Evolutionary conservation across 2,329 filamentous ascomycete species (phyloP).

Genomic region (Fusarium floridanum): DNA sequence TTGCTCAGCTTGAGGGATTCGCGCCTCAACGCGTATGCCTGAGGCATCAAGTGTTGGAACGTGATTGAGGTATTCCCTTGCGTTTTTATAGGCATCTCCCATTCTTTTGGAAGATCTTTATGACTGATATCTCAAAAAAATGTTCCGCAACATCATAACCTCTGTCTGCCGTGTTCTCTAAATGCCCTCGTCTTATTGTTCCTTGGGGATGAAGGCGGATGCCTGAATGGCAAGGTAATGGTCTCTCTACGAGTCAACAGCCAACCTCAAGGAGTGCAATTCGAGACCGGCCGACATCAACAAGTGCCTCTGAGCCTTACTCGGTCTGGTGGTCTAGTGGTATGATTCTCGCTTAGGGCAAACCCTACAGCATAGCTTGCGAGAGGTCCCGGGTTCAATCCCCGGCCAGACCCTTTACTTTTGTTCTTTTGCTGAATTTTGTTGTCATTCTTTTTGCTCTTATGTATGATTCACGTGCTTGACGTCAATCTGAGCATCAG

Average conservation of each 20-base stretch:
- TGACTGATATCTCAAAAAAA: neutral
- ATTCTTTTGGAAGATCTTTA: neutral
- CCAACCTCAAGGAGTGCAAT: neutral
- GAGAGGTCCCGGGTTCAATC: constrained; percentile 63
- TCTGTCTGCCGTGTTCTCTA: neutral
- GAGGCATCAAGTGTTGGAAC: neutral
- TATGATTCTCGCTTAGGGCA: constrained; percentile 79
- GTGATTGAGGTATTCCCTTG: neutral
- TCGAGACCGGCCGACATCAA: neutral
- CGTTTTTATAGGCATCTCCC: neutral
- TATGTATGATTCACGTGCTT: neutral
- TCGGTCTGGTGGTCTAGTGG: constrained; percentile 71
- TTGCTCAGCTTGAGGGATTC: neutral
- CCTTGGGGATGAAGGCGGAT: neutral
- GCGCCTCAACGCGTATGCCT: neutral
- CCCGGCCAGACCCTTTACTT: constrained; percentile 59
- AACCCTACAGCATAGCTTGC: constrained; percentile 54
- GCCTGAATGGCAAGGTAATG: neutral
- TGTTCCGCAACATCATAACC: neutral
- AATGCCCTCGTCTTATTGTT: neutral
- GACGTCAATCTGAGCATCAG: neutral
- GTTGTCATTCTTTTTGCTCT: neutral
- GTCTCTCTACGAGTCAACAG: neutral
- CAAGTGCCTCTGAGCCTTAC: neutral
- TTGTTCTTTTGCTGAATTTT: neutral